Percentiles rank a stretch among this genome's conserved stretches.
Evolutionary conservation across 371 early-diverging fungal species (phyloP).

Genomic region (Amoeboaphelidium protococcarum): DNA sequence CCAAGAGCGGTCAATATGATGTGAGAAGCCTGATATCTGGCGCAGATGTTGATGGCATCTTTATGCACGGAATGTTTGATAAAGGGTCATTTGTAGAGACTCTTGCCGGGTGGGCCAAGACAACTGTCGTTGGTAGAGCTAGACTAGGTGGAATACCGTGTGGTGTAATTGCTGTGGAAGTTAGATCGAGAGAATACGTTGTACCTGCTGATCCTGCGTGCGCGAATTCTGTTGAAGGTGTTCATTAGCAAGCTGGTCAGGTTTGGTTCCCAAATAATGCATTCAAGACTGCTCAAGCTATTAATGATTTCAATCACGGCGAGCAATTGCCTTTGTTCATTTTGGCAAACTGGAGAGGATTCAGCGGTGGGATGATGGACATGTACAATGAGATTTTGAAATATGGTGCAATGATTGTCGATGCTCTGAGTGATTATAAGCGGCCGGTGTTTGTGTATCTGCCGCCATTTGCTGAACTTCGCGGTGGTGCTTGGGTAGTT

Average conservation of each 20-base stretch:
- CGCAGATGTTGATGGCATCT: conserved; percentile 29
- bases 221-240: conserved; percentile 59
- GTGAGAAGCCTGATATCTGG: conserved; percentile 74
- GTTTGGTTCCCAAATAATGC: conserved; percentile 97
- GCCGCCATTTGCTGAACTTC: conserved; percentile 75
- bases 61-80: conserved; percentile 73
- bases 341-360: conserved; percentile 99
- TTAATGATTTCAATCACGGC: conserved; percentile 91
- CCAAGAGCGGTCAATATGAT: conserved; percentile 58
- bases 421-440: conserved; percentile 70
- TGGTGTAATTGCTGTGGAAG: conserved; percentile 92
- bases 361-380: conserved; percentile 94
- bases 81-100: conserved; percentile 65
- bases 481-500: conserved; percentile 98
- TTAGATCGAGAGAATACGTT: conserved; percentile 63
- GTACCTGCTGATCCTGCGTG: conserved; percentile 86
- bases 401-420: conserved; percentile 90
- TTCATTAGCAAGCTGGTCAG: conserved; percentile 72
- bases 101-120: conserved; percentile 33
- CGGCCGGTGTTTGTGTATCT: conserved; percentile 96
- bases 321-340: conserved; percentile 92
- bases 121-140: conserved; percentile 74
- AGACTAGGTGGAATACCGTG: conserved; percentile 85
- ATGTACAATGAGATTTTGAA: conserved; percentile 94
- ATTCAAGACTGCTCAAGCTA: conserved; percentile 94